Percentiles rank a stretch among this genome's conserved stretches.
Evolutionary conservation across 805 yeast genomes (phyloP).

Genomic region (Schwanniomyces sp.): DNA sequence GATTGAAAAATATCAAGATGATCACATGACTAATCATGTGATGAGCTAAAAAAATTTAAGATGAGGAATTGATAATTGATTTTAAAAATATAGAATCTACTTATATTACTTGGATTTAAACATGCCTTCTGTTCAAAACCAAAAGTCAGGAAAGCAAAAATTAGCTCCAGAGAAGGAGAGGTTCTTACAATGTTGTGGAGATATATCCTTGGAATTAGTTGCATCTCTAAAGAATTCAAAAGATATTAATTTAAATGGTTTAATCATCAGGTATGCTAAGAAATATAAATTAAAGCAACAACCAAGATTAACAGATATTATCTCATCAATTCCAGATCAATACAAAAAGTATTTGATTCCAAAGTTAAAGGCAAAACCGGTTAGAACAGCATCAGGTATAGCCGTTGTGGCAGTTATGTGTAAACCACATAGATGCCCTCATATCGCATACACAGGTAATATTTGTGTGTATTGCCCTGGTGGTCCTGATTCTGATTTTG

Average conservation of each 20-base stretch:
- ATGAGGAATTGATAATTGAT: constrained; percentile 1
- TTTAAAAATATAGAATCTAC: background rate
- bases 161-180: constrained; percentile 91
- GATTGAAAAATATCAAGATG: background rate
- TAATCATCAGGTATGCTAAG: constrained; percentile 81
- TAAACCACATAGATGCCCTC: constrained; percentile 98
- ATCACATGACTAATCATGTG: background rate
- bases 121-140: constrained; percentile 32
- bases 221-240: constrained; percentile 69
- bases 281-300: constrained; percentile 89
- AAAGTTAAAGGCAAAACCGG: constrained; percentile 96
- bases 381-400: constrained; percentile 96
- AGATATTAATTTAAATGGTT: constrained; percentile 86
- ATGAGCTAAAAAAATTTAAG: constrained; percentile 1
- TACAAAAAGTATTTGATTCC: constrained; percentile 89
- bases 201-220: constrained; percentile 82
- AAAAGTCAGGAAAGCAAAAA: constrained; percentile 50
- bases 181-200: constrained; percentile 89
- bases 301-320: constrained; percentile 93
- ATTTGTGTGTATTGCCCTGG: constrained; percentile 99
- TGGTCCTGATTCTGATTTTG: constrained; percentile 98
- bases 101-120: background rate
- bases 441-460: constrained; percentile 97
- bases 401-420: constrained; percentile 99
- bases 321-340: constrained; percentile 93